Evolutionary conservation across 768 basidiomycete species (phyloP).

Genomic region (Boletus pseudo-olivaceus): DNA sequence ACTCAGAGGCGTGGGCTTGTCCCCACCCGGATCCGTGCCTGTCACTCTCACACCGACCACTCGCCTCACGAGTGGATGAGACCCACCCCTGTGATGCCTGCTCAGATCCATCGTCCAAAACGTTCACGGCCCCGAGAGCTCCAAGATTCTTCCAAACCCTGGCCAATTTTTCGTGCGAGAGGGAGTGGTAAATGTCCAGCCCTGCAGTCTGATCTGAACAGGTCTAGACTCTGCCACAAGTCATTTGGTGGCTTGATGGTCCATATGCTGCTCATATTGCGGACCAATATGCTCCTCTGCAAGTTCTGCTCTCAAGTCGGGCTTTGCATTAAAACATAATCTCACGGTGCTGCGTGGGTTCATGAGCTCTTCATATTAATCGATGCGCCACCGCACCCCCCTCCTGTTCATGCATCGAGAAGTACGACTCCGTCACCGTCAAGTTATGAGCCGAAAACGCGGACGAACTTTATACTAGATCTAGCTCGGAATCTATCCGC

Average conservation of each 20-base stretch:
- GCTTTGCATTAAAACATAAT: neutral
- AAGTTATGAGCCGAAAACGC: neutral
- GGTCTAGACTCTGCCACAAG: constrained; percentile 15
- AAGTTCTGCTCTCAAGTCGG: too few species aligned
- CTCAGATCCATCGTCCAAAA: constrained; percentile 7
- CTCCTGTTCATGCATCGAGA: neutral
- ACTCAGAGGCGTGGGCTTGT: constrained; percentile 14
- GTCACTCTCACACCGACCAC: constrained; percentile 9
- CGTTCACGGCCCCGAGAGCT: constrained; percentile 16
- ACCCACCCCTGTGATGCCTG: neutral
- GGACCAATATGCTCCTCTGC: too few species aligned
- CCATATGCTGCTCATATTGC: constrained; percentile 3
- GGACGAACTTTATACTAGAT: neutral
- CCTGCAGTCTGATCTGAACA: constrained; percentile 1
- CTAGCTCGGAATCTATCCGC: neutral
- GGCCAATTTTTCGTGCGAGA: neutral
- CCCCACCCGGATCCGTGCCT: constrained; percentile 11
- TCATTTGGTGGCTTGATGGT: constrained; percentile 31
- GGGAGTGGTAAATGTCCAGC: neutral
- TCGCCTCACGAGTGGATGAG: too few species aligned
- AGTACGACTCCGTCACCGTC: neutral
- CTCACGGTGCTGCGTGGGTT: constrained; percentile 14
- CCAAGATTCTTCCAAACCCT: neutral
- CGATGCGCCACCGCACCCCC: constrained; percentile 25
- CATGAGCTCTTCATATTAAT: constrained; percentile 2